Conservation (phyloP, 768 basidiomycete genomes). For the Scleroderma bovista region DNA sequence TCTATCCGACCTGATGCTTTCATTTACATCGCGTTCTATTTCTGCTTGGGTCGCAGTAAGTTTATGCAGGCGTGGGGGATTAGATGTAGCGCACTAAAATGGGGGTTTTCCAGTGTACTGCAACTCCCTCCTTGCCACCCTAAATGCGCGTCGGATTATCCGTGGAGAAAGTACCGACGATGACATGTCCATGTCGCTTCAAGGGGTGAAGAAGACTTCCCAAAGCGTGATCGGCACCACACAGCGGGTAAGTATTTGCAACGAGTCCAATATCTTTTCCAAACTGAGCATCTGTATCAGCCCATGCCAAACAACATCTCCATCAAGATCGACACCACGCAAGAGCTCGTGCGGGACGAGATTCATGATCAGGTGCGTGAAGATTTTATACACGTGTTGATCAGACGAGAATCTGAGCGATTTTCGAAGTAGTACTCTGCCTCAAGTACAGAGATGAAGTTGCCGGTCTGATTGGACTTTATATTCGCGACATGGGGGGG, state of each 20-base stretch:
- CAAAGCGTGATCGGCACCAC: constrained; percentile 6
- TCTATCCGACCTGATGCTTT: constrained; percentile 41
- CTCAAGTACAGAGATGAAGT: constrained; percentile 12
- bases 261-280: neutral
- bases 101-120: constrained; percentile 44
- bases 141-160: constrained; percentile 50
- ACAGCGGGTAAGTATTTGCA: constrained; percentile 8
- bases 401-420: neutral
- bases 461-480: constrained; percentile 4
- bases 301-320: constrained; percentile 44
- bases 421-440: constrained; percentile 17
- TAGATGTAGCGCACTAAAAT: neutral
- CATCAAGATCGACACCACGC: constrained; percentile 60
- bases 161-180: constrained; percentile 15
- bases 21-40: constrained; percentile 57
- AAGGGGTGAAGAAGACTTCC: constrained; percentile 20
- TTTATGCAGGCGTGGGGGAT: constrained; percentile 3
- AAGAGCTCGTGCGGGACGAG: constrained; percentile 43
- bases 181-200: constrained; percentile 17
- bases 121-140: constrained; percentile 55
- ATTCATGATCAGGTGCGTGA: constrained; percentile 10
- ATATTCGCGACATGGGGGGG: neutral
- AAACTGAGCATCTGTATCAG: constrained; percentile 2
- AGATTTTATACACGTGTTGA: no score
- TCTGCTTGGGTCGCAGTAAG: constrained; percentile 54